Evolutionary conservation across 257 asterid species (phyloP).

Genomic region (Nicotiana attenuata): DNA sequence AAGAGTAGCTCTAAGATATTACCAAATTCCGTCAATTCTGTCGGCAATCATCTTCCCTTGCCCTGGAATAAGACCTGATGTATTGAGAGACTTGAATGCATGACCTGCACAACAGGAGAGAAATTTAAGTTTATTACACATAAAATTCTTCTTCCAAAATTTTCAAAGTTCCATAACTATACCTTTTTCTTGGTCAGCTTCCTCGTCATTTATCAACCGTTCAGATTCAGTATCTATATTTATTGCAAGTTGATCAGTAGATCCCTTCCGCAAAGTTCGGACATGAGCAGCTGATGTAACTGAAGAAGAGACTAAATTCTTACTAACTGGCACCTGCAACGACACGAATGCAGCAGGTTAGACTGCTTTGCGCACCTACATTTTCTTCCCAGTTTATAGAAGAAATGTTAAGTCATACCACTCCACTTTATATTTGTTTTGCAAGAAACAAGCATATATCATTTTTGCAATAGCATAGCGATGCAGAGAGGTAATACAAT

Average conservation of each 20-base stretch:
- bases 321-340: slow-evolving; percentile 61
- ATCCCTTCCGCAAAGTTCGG: slow-evolving; percentile 83
- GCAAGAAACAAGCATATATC: not conserved
- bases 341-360: slow-evolving; percentile 8
- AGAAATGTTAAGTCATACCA: not conserved
- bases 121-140: not conserved
- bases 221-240: slow-evolving; percentile 76
- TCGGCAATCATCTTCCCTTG: slow-evolving; percentile 90
- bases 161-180: not conserved
- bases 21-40: slow-evolving; percentile 92
- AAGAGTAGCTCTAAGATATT: slow-evolving; percentile 17
- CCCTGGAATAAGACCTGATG: slow-evolving; percentile 82
- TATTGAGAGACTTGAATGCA: slow-evolving; percentile 67
- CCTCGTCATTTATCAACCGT: slow-evolving; percentile 48
- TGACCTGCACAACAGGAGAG: slow-evolving; percentile 56
- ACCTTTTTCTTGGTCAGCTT: slow-evolving; percentile 88
- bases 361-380: not conserved
- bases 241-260: slow-evolving; percentile 84
- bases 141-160: not conserved
- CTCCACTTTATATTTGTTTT: not conserved
- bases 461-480: not conserved
- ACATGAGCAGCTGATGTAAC: slow-evolving; percentile 74
- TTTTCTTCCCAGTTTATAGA: not conserved
- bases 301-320: slow-evolving; percentile 41
- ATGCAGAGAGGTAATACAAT: not conserved